Evolutionary conservation across 805 yeast species (phyloP).

Genomic region (Wickerhamiella shivajii): DNA sequence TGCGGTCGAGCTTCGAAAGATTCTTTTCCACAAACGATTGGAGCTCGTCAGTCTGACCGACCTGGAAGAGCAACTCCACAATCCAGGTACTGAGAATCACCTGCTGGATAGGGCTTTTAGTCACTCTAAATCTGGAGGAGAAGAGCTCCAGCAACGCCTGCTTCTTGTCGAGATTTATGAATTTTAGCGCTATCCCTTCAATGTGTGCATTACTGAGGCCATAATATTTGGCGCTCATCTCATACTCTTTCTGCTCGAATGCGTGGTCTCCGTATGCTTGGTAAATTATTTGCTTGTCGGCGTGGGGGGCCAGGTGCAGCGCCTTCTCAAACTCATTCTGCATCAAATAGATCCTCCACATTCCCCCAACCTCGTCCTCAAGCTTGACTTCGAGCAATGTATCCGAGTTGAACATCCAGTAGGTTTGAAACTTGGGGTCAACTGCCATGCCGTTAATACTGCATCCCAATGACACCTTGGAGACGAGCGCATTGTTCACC

Average conservation of each 20-base stretch:
- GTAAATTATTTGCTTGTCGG: constrained; percentile 33
- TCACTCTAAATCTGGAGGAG: constrained; percentile 13
- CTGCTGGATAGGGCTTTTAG: constrained; percentile 30
- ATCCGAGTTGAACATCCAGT: constrained; percentile 55
- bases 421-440: constrained; percentile 42
- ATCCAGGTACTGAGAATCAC: constrained; percentile 51
- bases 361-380: constrained; percentile 51
- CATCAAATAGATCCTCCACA: constrained; percentile 55
- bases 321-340: constrained; percentile 52
- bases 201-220: constrained; percentile 54
- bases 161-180: constrained; percentile 31
- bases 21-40: constrained; percentile 34
- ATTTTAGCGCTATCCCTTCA: constrained; percentile 49
- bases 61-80: constrained; percentile 34
- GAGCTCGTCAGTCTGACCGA: constrained; percentile 23
- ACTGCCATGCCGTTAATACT: constrained; percentile 33
- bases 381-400: constrained; percentile 55
- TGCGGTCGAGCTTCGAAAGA: constrained; percentile 35
- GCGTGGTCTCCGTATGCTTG: constrained; percentile 40
- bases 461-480: constrained; percentile 26
- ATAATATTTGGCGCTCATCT: constrained; percentile 35
- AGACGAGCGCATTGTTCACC: constrained; percentile 30
- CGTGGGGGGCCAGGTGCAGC: constrained; percentile 27
- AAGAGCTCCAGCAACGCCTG: constrained; percentile 27
- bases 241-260: constrained; percentile 22